A percentile compares a stretch with the other conserved stretches of the same genome.
Conservation (phyloP, 805 yeast genomes). For the Cyberlindnera americana region DNA sequence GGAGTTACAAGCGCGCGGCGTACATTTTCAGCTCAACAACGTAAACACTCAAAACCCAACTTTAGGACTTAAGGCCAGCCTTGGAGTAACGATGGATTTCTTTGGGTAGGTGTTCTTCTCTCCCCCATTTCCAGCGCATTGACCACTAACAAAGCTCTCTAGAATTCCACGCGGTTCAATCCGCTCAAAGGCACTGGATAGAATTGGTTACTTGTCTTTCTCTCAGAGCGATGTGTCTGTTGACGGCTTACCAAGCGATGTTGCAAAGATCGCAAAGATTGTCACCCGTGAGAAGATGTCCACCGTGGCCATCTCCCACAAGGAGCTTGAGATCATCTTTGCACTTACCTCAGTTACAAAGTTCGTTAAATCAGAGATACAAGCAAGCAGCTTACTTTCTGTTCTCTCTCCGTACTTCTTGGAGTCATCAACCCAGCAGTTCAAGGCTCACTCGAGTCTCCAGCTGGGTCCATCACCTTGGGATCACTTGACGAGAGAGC, state of each 20-base stretch:
- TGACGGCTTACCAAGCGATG: slow-evolving; percentile 17
- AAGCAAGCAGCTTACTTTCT: slow-evolving; percentile 37
- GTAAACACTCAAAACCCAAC: too few relatives aligned
- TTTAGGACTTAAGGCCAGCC: too few relatives aligned
- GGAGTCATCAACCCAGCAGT: slow-evolving; percentile 48
- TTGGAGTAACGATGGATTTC: slow-evolving; percentile 18
- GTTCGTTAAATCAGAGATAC: slow-evolving; percentile 30
- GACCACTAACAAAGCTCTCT: slow-evolving; percentile 1
- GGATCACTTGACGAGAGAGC: slow-evolving; percentile 34
- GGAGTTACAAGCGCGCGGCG: too few relatives aligned
- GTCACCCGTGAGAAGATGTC: slow-evolving; percentile 19
- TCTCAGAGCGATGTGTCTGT: too few relatives aligned
- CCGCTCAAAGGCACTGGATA: slow-evolving; percentile 26
- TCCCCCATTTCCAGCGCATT: not conserved
- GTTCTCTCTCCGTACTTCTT: slow-evolving; percentile 45
- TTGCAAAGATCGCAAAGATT: slow-evolving; percentile 18
- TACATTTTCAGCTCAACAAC: too few relatives aligned
- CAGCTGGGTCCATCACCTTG: slow-evolving; percentile 37
- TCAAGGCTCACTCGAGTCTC: slow-evolving; percentile 36
- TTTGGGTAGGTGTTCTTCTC: slow-evolving; percentile 19
- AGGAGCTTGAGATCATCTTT: slow-evolving; percentile 51
- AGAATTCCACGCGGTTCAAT: slow-evolving; percentile 28
- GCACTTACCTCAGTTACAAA: slow-evolving; percentile 39
- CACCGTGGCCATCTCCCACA: slow-evolving; percentile 33
- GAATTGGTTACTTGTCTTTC: slow-evolving; percentile 24